Evolutionary conservation across 345 rosid species (phyloP).

Genomic region (Gossypium herbaceum): DNA sequence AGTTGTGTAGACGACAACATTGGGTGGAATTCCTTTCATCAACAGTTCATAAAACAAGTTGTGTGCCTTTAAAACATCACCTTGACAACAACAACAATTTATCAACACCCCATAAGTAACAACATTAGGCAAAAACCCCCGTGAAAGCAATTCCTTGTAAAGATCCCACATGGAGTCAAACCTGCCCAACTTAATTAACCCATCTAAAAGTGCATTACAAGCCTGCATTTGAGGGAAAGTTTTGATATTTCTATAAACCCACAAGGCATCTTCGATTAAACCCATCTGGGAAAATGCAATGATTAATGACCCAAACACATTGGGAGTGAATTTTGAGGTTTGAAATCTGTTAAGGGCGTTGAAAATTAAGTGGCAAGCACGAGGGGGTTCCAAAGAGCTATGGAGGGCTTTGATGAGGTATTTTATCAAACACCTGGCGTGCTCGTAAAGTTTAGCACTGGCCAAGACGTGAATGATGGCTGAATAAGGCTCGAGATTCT

Average conservation of each 20-base stretch:
- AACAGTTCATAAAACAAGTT: constrained; percentile 45
- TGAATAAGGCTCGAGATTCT: constrained; percentile 33
- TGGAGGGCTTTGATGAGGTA: constrained; percentile 40
- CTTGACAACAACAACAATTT: constrained; percentile 51
- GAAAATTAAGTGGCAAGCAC: constrained; percentile 30
- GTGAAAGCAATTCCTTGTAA: constrained; percentile 37
- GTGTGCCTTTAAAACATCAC: constrained; percentile 35
- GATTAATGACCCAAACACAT: constrained; percentile 51
- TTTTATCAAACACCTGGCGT: constrained; percentile 68
- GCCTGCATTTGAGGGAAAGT: constrained; percentile 42
- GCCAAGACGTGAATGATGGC: constrained; percentile 32
- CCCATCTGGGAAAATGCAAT: constrained; percentile 52
- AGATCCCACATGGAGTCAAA: constrained; percentile 47
- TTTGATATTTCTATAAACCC: constrained; percentile 43
- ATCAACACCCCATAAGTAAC: constrained; percentile 55
- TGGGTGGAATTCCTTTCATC: constrained; percentile 41
- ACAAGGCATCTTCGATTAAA: constrained; percentile 52
- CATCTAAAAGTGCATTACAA: constrained; percentile 50
- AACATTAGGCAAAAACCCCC: constrained; percentile 51
- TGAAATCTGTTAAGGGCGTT: constrained; percentile 35
- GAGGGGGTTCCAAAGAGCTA: constrained; percentile 26
- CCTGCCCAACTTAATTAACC: constrained; percentile 39
- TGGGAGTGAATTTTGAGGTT: constrained; percentile 26
- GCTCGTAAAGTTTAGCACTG: constrained; percentile 29
- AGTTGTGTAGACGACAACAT: constrained; percentile 48